phyloP scores from a whole-genome alignment of 345 rosid species.

The Citrus glauca region DNA sequence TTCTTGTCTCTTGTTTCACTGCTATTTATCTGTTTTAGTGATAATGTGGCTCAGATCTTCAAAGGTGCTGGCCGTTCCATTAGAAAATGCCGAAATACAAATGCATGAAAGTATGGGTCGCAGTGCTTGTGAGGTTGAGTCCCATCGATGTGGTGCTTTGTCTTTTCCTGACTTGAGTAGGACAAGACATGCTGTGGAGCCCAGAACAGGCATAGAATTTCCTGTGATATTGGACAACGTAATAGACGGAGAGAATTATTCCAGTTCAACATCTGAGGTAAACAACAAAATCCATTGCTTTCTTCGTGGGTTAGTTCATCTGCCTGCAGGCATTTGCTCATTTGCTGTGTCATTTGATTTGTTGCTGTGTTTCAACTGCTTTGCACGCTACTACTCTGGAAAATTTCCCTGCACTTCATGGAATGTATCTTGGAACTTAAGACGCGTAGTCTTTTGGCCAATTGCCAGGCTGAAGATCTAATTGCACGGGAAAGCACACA shows the following conservation, averaged over 20 bases:
- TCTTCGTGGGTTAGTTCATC: neutral
- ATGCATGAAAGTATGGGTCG: slow-evolving; percentile 33
- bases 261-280: slow-evolving; percentile 63
- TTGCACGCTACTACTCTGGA: neutral
- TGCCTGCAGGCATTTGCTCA: neutral
- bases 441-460: neutral
- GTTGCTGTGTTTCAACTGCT: neutral
- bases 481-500: neutral
- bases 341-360: slow-evolving; percentile 1
- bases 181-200: slow-evolving; percentile 58
- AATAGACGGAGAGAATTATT: slow-evolving; percentile 26
- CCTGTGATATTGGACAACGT: slow-evolving; percentile 51
- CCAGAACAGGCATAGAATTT: slow-evolving; percentile 82
- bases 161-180: slow-evolving; percentile 49
- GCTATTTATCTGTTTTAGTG: neutral
- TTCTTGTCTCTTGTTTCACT: neutral
- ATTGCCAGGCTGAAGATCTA: neutral
- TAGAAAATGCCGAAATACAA: slow-evolving; percentile 35
- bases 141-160: slow-evolving; percentile 35
- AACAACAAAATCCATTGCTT: slow-evolving; percentile 4
- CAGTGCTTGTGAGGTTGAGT: slow-evolving; percentile 54
- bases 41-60: slow-evolving; percentile 44
- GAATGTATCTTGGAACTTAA: neutral
- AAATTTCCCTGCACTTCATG: neutral
- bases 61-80: slow-evolving; percentile 37